These are phyloP conservation scores for Alternaria triticimaculans DNA, from an alignment of 2,329 filamentous ascomycete species.

Conservation along the genomic window DNA sequence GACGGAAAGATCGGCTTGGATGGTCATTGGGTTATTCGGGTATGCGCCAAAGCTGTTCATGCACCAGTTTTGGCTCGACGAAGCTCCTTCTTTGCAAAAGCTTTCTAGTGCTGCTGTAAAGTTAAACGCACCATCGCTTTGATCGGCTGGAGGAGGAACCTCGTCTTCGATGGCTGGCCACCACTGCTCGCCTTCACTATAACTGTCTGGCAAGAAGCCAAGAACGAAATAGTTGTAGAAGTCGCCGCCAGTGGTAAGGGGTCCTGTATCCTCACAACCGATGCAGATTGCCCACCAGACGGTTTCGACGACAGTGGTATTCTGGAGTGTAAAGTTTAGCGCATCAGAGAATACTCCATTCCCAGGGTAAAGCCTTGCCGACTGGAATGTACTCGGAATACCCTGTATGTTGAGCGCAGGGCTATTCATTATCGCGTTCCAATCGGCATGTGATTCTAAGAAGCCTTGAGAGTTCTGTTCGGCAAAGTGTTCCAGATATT, in stretches of 20 bases:
- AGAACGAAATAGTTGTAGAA: conserved; percentile 56
- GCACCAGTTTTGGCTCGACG: not conserved
- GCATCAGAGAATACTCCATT: conserved; percentile 5
- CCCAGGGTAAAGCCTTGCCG: conserved; percentile 41
- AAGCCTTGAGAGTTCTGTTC: conserved; percentile 43
- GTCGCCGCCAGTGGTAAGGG: conserved; percentile 51
- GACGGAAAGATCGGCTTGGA: conserved; percentile 27
- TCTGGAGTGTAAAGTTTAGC: not conserved
- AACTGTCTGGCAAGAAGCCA: conserved; percentile 24
- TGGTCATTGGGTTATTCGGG: conserved; percentile 25
- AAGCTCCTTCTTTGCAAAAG: accelerated
- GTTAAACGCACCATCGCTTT: not conserved
- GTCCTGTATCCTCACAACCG: conserved; percentile 18
- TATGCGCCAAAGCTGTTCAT: conserved; percentile 25
- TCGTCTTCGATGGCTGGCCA: not conserved
- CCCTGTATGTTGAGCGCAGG: conserved; percentile 28
- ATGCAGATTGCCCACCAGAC: not conserved
- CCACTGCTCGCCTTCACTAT: not conserved
- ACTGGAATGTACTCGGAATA: conserved; percentile 12
- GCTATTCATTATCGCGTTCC: conserved; percentile 44
- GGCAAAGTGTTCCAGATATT: conserved; percentile 32
- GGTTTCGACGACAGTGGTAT: not conserved
- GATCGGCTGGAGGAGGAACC: not conserved
- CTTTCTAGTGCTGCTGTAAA: not conserved
- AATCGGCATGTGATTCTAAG: conserved; percentile 53